Base-by-base conservation (phyloP, 2,329 filamentous ascomycete species). In the Aspergillus udagawae region DNA sequence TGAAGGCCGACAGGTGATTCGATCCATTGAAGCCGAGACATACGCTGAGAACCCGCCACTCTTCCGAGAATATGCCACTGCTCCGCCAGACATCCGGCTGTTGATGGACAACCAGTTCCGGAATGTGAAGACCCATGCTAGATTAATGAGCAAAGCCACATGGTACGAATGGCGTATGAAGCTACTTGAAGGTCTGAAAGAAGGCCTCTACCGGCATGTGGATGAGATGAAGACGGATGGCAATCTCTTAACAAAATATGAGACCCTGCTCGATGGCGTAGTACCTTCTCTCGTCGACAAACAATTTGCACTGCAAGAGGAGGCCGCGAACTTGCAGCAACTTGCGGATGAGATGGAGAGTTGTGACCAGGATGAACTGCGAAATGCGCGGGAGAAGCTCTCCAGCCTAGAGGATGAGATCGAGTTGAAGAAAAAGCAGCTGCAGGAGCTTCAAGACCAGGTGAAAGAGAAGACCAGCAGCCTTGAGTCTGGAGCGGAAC, bases 131-230 rank as follows among this genome's bases (percentile, higher is more conserved):
- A 92, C 91, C 0, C 90, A 96, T 72, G 91, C 93, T 17, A 85
- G 94, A 27, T 82, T 97, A 14, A 80, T 92, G 52, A 97, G 93
- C 77, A 97, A 97, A 71, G 91, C 91, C 56, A 92, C 94, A 80
- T 99, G 94, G 94, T 99, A 99, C 72, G 89, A 93, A 68, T 99
- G 94, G 94, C 88, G 94, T 44, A 93, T 90, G 82, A 93, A 94
- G 67, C 82, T 97, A 25, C 86, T 90, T 29, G 82, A 92, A 55
- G 89, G 91, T 20, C 82, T 99, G 41, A 92, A 89, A 69, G 87
- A 91, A 65, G 92, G 90, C 3, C 83, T 97, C 3, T 74, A 89
- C 54, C 86, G 84, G 59, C 94, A 92, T 56, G 80, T 85, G 1
- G 84, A 89, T 56, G 91, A 88, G 21, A 91, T 99, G 85, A 83